Conservation (phyloP, 164 flowering plant genomes). For the Cinnamomum micranthum region DNA sequence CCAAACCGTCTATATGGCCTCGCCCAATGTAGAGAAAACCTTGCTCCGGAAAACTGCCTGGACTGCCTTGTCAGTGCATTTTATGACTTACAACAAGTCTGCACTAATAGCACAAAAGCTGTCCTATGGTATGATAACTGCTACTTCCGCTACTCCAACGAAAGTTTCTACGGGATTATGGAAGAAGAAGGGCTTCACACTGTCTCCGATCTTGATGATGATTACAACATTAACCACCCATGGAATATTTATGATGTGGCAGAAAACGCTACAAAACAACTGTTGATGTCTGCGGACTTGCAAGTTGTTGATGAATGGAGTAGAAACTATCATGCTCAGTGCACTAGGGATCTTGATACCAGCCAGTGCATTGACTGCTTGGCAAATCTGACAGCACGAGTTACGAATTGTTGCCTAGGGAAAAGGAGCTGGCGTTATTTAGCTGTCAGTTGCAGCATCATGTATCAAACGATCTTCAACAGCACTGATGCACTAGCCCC, state of each 20-base stretch:
- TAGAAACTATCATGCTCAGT: background rate
- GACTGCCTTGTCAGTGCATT: background rate
- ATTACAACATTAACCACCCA: background rate
- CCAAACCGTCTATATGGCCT: constrained; percentile 6
- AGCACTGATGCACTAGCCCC: no score
- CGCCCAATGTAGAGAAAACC: constrained; percentile 15
- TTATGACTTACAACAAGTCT: background rate
- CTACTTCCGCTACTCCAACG: constrained; percentile 16
- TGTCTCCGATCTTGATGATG: background rate
- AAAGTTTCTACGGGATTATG: background rate
- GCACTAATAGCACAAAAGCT: constrained; percentile 7
- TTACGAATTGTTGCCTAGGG: background rate
- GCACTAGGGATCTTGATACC: background rate
- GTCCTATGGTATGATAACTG: constrained; percentile 7
- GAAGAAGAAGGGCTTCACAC: background rate
- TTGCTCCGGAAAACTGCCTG: background rate
- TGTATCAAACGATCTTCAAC: no score
- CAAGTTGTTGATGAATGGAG: background rate
- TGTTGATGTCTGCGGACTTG: background rate
- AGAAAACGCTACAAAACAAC: background rate
- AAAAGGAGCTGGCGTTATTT: background rate
- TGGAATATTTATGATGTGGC: background rate
- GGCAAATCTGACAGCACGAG: background rate
- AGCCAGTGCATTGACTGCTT: background rate
- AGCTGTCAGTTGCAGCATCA: background rate